Evolutionary conservation across 1,284 basidiomycete species (phyloP).

Genomic region (Anthracocystis walkeri): DNA sequence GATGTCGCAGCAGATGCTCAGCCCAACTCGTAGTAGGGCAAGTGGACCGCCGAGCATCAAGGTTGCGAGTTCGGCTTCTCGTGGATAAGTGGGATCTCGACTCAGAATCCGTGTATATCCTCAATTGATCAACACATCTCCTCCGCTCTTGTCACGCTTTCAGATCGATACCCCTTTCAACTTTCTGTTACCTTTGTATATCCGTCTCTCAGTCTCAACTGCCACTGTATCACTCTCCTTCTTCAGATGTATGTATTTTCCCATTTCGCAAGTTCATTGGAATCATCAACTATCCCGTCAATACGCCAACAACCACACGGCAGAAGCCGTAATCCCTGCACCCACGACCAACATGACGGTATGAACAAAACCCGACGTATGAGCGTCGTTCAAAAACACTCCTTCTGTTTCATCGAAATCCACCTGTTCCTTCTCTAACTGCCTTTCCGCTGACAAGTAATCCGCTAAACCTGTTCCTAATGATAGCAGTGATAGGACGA

Average conservation of each 20-base stretch:
- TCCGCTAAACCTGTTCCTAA: slow-evolving; percentile 26
- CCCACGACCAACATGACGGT: slow-evolving; percentile 34
- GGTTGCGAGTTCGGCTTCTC: slow-evolving; percentile 11
- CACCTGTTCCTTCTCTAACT: slow-evolving; percentile 43
- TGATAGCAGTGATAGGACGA: slow-evolving; percentile 22
- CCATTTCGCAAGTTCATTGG: background rate
- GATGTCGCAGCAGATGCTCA: slow-evolving; percentile 27
- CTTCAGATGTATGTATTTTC: background rate
- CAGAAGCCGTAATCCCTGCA: slow-evolving; percentile 27
- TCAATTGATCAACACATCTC: too few relatives aligned
- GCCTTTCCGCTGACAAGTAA: slow-evolving; percentile 28
- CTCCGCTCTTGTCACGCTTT: too few relatives aligned
- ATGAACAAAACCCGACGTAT: slow-evolving; percentile 27
- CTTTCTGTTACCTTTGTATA: too few relatives aligned
- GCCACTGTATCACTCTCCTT: background rate
- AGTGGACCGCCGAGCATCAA: slow-evolving; percentile 18
- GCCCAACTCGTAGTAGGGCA: slow-evolving; percentile 16
- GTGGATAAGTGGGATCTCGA: too few relatives aligned
- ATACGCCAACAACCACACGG: slow-evolving; percentile 27
- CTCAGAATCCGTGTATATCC: slow-evolving; percentile 1
- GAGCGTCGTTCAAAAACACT: slow-evolving; percentile 40
- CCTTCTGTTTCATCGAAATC: slow-evolving; percentile 51
- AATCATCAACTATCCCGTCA: slow-evolving; percentile 1
- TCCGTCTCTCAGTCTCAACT: too few relatives aligned
- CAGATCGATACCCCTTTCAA: background rate